Evolutionary conservation across 768 basidiomycete genomes (phyloP), one percentile per base, ranked within the genome.

Genomic region (Chalciporus sphaerocephalus): DNA sequence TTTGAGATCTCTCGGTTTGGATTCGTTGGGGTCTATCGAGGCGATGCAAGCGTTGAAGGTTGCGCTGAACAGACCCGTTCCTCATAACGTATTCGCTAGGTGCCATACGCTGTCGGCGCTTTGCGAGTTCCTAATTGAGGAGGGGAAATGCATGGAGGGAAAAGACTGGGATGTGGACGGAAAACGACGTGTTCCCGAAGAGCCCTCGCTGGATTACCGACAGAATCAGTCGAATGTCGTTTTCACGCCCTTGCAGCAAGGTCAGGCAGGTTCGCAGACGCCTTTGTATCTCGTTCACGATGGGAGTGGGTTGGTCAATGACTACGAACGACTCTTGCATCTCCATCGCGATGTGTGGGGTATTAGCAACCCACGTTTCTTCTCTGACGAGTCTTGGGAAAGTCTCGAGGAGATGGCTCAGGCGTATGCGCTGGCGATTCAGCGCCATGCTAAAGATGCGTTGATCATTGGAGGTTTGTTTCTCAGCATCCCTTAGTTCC

Each of bases 211-310:
- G 5, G n/a, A 17, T 3, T 39, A 20, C 17, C 32, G 12, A 8
- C 5, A 20, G 6, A n/a, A 64, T 13, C 50, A 46, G 16, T 58
- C 67, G 3, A 63, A 69, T n/a, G 53, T 47, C 4, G 50, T 57
- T 6, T 67, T 71, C 0, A 49, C 69, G 13, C 52, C 58, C 17
- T 55, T 81, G 32, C 81, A 78, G 46, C 56, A 52, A 23, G 52
- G 66, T 18, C 42, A 39, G 1, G 33, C 46, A 2, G 48, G 59
- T 8, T 21, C 42, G 11, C 47, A 39, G 3, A 42, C 61, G 0
- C 84, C 79, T 1, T 69, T 89, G 4, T 74, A 85, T 45, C 72
- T 89, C 18, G 69, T 89, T 9, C 85, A 89, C 53, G 87, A 88
- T 50, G 87, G 87, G 5, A 84, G 81, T 50, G 87, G 87, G 0